Evolutionary conservation across 768 basidiomycete genomes (phyloP).

Genomic region (Russula earlei): DNA sequence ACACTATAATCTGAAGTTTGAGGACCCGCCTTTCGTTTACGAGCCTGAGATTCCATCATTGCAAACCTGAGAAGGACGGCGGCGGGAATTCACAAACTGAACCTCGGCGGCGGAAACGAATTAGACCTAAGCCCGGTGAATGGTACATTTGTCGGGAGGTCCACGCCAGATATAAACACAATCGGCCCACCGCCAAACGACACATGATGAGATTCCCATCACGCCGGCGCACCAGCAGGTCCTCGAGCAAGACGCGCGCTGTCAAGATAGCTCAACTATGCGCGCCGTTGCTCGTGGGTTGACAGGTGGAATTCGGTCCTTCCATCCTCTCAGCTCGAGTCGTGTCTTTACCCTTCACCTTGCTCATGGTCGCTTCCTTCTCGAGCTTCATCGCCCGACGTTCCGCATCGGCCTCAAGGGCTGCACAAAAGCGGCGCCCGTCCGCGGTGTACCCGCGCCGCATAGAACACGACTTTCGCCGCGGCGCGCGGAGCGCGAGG

Average conservation of each 20-base stretch:
- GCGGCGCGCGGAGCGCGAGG: conserved; percentile 28
- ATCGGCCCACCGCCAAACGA: too few species aligned
- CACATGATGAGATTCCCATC: not conserved
- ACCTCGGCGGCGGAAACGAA: too few species aligned
- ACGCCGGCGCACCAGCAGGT: too few species aligned
- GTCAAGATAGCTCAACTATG: not conserved
- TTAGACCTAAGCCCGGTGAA: too few species aligned
- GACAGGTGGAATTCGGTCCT: too few species aligned
- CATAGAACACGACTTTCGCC: conserved; percentile 64
- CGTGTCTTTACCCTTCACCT: not conserved
- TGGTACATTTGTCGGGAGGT: too few species aligned
- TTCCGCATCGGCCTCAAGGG: conserved; percentile 1
- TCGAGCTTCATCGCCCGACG: conserved; percentile 8
- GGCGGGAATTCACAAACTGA: too few species aligned
- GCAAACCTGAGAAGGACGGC: not conserved
- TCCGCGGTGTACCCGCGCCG: conserved; percentile 37
- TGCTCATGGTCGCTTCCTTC: not conserved
- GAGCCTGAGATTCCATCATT: conserved; percentile 1
- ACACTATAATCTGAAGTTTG: not conserved
- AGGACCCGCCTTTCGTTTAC: not conserved
- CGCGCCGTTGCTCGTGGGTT: not conserved
- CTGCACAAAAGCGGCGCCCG: not conserved
- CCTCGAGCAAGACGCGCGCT: too few species aligned
- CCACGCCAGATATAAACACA: not conserved
- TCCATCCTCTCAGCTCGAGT: too few species aligned